Percentiles rank a stretch among this genome's conserved stretches.
Conservation (phyloP, 768 basidiomycete species). For the Lactarius vividus region DNA sequence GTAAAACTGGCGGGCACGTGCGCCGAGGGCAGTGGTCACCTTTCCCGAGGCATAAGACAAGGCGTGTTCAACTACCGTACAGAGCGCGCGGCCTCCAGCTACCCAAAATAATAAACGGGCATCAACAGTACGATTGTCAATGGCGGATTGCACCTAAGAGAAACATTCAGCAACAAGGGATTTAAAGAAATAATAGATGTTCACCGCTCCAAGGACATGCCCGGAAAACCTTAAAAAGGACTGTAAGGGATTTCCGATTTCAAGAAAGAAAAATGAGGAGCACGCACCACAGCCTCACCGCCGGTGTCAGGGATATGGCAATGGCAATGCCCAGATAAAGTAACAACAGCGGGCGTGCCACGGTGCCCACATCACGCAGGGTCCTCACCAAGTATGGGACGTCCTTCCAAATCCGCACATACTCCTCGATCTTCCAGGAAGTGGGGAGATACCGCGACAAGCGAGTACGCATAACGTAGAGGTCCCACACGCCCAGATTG, state of each 20-base stretch:
- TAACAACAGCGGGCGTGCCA: constrained; percentile 10
- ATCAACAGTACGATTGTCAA: constrained; percentile 24
- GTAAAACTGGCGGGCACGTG: constrained; percentile 58
- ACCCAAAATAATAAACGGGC: constrained; percentile 15
- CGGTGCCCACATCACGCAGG: constrained; percentile 27
- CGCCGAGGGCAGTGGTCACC: constrained; percentile 50
- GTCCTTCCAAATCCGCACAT: background rate
- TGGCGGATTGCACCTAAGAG: constrained; percentile 18
- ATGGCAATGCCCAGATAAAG: constrained; percentile 11
- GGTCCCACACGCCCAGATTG: background rate
- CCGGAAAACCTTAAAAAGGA: constrained; percentile 13
- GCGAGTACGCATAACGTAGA: background rate
- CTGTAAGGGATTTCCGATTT: background rate
- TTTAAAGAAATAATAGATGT: constrained; percentile 23
- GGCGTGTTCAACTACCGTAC: constrained; percentile 47
- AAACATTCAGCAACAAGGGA: background rate
- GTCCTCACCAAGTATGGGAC: constrained; percentile 46
- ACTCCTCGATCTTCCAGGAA: background rate
- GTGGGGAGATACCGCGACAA: background rate
- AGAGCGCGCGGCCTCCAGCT: constrained; percentile 52
- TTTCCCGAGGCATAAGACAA: constrained; percentile 40
- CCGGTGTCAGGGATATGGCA: constrained; percentile 3
- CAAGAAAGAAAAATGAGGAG: background rate
- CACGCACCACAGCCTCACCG: constrained; percentile 17
- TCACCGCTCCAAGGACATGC: constrained; percentile 16